A percentile compares a stretch with the other conserved stretches of the same genome.
phyloP scores from a whole-genome alignment of 2,329 filamentous ascomycete species.

The Fusarium keratoplasticum region DNA sequence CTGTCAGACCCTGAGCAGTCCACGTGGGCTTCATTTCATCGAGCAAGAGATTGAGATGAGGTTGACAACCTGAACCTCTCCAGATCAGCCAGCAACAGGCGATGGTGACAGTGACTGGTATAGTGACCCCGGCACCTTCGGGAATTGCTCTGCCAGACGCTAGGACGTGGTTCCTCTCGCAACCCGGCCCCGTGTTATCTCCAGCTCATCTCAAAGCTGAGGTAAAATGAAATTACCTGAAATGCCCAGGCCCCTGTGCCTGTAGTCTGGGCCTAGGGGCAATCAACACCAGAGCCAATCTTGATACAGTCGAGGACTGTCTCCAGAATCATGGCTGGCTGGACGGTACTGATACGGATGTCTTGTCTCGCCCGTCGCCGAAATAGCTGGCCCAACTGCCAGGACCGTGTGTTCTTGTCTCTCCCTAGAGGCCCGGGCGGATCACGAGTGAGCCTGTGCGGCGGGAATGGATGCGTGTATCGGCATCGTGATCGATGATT shows the following conservation, averaged over 20 bases:
- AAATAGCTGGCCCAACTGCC: not conserved
- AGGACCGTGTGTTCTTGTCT: conserved; percentile 9
- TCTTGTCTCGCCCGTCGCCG: not conserved
- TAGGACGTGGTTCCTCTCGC: conserved; percentile 12
- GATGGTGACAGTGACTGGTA: not conserved
- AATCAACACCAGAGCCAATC: not conserved
- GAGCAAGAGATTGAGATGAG: conserved; percentile 14
- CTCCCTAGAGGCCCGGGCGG: conserved; percentile 18
- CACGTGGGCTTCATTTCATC: not conserved
- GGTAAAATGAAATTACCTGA: conserved; percentile 29
- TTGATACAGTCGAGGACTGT: conserved; percentile 16
- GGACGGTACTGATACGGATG: not conserved
- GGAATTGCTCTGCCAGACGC: conserved; percentile 17
- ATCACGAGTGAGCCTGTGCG: conserved; percentile 29
- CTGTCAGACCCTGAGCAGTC: not conserved
- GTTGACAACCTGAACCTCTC: not conserved
- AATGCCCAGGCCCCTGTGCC: conserved; percentile 8
- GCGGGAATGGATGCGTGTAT: conserved; percentile 6
- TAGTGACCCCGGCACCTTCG: not conserved
- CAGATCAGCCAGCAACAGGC: conserved; percentile 12
- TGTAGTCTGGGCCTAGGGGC: conserved; percentile 30
- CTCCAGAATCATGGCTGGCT: conserved; percentile 19
- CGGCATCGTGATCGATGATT: conserved; percentile 14
- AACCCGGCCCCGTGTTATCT: conserved; percentile 18
- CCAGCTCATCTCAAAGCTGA: conserved; percentile 25